Evolutionary conservation across 495 filamentous ascomycete genomes (phyloP), one percentile per base, ranked within the genome.

Genomic region (Sordaria brevicollis): DNA sequence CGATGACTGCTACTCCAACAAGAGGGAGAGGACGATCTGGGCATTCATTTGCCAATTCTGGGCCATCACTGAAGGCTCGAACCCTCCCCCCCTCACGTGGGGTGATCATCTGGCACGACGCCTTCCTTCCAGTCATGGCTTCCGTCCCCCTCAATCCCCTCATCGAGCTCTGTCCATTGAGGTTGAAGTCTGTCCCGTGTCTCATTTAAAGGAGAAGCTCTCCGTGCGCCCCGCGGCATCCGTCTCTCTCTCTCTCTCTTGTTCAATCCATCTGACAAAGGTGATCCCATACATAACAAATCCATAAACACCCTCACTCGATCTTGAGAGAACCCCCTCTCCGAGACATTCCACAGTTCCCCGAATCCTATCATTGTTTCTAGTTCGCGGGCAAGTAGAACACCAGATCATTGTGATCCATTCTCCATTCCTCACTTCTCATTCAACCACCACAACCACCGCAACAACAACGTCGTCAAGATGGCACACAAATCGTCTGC

Each of bases 401-500:
- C 25, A 33, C 21, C 71, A 36, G 65, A 41, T 34, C 31, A 39
- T 4, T 49, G 17, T 29, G 39, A 36, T 65, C 35, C 62, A 36
- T 62, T 71, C 38, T 70, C 37, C 68, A 43, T 71, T 37, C 57
- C 38, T 62, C 49, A 17, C 11, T 17, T 62, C 49, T 13, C 2
- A 33, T 13, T 62, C 39, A 17, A 31, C 11, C 49, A 62, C 65
- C 31, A 36, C 49, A 69, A 36, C 39, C 7, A 31, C 11, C 49
- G 33, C 65, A 36, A 36, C 49, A 69, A 36, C 62, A 71, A 62
- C 6, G 76, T 72, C 74, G 71, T 68, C 76, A 83, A 76, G 79
- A 85, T 85, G 83, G 82, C 81, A 72, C 76, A 73, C 74, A 85
- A 84, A 76, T 79, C 74, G 35, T 80, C 80, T 72, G 81, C 81